phyloP scores from a whole-genome alignment of 768 basidiomycete genomes.

The Leccinum olivaceopallidum region DNA sequence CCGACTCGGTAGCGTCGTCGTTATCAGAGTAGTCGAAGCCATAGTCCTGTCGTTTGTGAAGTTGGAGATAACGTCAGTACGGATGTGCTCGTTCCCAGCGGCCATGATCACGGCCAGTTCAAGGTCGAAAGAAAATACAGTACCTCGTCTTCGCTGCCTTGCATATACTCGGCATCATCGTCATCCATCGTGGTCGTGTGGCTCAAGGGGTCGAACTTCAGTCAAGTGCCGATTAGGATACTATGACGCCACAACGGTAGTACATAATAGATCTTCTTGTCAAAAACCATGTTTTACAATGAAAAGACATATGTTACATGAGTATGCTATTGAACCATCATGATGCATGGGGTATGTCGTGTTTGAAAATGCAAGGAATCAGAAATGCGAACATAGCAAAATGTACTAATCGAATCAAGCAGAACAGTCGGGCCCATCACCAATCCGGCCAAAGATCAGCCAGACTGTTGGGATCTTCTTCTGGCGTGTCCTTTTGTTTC shows the following conservation, averaged over 20 bases:
- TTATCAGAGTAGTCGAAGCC: conserved; percentile 96
- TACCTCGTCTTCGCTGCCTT: conserved; percentile 85
- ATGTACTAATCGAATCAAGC: conserved; percentile 3
- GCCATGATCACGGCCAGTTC: conserved; percentile 2
- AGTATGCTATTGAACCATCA: conserved; percentile 18
- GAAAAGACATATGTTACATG: conserved; percentile 13
- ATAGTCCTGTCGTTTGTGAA: conserved; percentile 64
- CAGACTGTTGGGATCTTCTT: conserved; percentile 64
- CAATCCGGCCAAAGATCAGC: conserved; percentile 67
- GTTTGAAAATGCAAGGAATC: conserved; percentile 14
- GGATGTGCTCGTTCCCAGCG: background rate
- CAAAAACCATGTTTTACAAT: background rate
- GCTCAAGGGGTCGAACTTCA: conserved; percentile 7
- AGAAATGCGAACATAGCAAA: conserved; percentile 9
- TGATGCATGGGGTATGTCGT: conserved; percentile 31
- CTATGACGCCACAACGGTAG: conserved; percentile 3
- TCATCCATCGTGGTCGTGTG: conserved; percentile 66
- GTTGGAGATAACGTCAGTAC: conserved; percentile 5
- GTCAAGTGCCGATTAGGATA: conserved; percentile 3
- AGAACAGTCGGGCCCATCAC: conserved; percentile 29
- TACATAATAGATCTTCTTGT: background rate
- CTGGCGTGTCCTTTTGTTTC: conserved; percentile 78
- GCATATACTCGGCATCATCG: conserved; percentile 94
- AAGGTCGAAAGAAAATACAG: conserved; percentile 11
- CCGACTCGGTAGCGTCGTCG: conserved; percentile 78